Evolutionary conservation across 129 eudicot genomes (phyloP).

Genomic region (carrot (Daucus carota)): DH1_v3.0 NC_030386.2:37483001-37483500

Average conservation of each 20-base stretch:
- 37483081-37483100: slow-evolving; percentile 74
- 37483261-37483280: background rate
- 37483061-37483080: slow-evolving; percentile 79
- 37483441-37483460: slow-evolving; percentile 78
- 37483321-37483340: background rate
- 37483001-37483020: slow-evolving; percentile 12
- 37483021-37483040: background rate
- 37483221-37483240: background rate
- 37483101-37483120: slow-evolving; percentile 52
- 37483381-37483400: slow-evolving; percentile 5
- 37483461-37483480: slow-evolving; percentile 76
- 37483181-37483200: background rate
- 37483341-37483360: background rate
- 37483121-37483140: background rate
- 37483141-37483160: background rate
- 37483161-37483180: background rate
- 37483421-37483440: slow-evolving; percentile 83
- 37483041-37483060: slow-evolving; percentile 40
- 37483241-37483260: background rate
- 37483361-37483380: background rate
- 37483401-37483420: slow-evolving; percentile 49
- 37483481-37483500: slow-evolving; percentile 83
- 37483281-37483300: background rate
- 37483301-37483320: background rate
- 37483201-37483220: background rate